phyloP scores from a whole-genome alignment of 106 monocot genomes.

The Apostasia shenzhenica region DNA sequence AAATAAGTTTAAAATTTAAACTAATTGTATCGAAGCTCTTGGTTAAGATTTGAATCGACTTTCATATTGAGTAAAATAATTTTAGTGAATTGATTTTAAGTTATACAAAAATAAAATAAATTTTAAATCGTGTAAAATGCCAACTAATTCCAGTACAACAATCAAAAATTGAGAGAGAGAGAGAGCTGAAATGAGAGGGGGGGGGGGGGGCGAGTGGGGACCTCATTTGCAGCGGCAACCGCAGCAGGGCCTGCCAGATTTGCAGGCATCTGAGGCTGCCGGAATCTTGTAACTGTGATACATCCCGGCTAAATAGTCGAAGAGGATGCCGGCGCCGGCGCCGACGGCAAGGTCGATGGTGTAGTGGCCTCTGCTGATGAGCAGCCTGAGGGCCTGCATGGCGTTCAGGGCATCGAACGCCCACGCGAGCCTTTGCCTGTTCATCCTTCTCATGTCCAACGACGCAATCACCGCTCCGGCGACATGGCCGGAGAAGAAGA shows the following conservation, averaged over 20 bases:
- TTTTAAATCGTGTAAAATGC: no score
- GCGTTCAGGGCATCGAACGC: slow-evolving; percentile 63
- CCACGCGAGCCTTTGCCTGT: slow-evolving; percentile 35
- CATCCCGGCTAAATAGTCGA: slow-evolving; percentile 51
- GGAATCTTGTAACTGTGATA: slow-evolving; percentile 30
- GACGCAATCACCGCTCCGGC: slow-evolving; percentile 84
- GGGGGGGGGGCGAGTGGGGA: no score
- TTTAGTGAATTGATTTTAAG: no score
- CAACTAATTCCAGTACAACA: no score
- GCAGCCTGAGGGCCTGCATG: slow-evolving; percentile 64
- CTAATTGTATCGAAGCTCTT: no score
- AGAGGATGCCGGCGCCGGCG: slow-evolving; percentile 67
- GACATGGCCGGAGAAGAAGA: slow-evolving; percentile 97
- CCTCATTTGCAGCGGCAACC: not conserved
- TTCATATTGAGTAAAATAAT: no score
- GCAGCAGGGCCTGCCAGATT: not conserved
- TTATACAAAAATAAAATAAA: no score
- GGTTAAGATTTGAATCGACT: no score
- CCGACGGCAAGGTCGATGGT: slow-evolving; percentile 89
- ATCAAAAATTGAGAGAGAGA: no score
- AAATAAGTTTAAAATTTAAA: no score
- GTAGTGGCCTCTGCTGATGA: slow-evolving; percentile 88
- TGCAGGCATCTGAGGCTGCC: not conserved
- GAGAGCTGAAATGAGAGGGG: no score
- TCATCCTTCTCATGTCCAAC: slow-evolving; percentile 72